Base-by-base conservation (phyloP, 768 basidiomycete genomes). In the Rhizopogon rudus region DNA sequence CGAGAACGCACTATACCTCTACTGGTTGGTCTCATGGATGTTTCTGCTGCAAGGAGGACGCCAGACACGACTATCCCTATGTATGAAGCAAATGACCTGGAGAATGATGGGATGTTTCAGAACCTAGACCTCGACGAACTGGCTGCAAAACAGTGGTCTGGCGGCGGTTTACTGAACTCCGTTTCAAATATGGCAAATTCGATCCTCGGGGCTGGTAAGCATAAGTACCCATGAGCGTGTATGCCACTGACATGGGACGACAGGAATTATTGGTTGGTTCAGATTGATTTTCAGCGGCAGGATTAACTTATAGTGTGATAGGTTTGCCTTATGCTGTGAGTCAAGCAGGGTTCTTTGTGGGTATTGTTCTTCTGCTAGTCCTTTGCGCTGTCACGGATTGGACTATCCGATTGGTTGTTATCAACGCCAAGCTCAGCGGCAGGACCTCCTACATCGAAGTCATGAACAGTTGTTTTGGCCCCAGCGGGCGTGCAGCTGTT, bases 141-240 rank as follows among this genome's bases (percentile, higher is more conserved):
- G 31, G 82, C 85, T 42, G 77, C 79, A 20, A 87, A 87, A 67
- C 75, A 77, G 44, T 76, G 71, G 40, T 80, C 84, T 0, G 88
- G 91, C 44, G 90, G 91, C 20, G 84, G 86, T 0, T 71, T 93
- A 75, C 9, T 92, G 1, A 85, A 91, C 64, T 92, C 90, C 7
- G 79, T 91, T 55, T 88, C 91, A 20, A 91, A 95, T 67, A 97
- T 97, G 96, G 90, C 93, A 20, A 98, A 98, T 67, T 93, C 91
- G 2, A 97, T 98, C 35, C 74, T 98, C 13, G 95, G 95, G 42
- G 95, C 95, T 65, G 94, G 93, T 82, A 71, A 73, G 75, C 49
- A 58, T 39, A 46, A 29, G 52, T 41, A 41, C 13, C 6, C 43
- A 25, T 20, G 9, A 50, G 6, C 54, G 39, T 7, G 37, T 62